phyloP scores from a whole-genome alignment of 2,329 filamentous ascomycete genomes.

The Xylariaceae sp. region DNA sequence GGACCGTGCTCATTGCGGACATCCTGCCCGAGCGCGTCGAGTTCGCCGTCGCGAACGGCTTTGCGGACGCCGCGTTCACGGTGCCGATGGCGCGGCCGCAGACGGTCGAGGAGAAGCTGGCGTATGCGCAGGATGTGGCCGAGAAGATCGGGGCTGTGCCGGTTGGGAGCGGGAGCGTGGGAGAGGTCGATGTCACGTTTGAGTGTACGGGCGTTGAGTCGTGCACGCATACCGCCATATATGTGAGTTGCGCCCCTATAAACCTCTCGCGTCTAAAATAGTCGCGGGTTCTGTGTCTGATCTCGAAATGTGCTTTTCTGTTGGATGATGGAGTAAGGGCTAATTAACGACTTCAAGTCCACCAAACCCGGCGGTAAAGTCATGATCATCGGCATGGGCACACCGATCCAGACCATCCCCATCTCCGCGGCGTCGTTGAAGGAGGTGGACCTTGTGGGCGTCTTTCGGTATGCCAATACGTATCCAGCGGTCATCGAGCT shows the following conservation, averaged over 20 bases:
- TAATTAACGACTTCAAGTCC: slow-evolving; percentile 45
- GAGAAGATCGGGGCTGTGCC: slow-evolving; percentile 47
- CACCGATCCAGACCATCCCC: slow-evolving; percentile 75
- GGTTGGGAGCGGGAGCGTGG: slow-evolving; percentile 51
- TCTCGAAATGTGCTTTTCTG: too few relatives aligned
- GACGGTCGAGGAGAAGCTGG: slow-evolving; percentile 59
- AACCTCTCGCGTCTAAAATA: too few relatives aligned
- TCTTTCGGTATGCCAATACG: slow-evolving; percentile 79
- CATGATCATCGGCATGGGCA: slow-evolving; percentile 81
- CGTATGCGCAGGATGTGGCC: slow-evolving; percentile 57
- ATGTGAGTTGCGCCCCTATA: too few relatives aligned
- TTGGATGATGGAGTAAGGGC: neutral
- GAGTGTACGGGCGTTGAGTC: slow-evolving; percentile 82
- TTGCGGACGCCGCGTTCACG: slow-evolving; percentile 58
- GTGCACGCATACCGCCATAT: slow-evolving; percentile 77
- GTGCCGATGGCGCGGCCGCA: slow-evolving; percentile 56
- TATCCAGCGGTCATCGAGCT: slow-evolving; percentile 64
- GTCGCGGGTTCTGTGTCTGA: too few relatives aligned
- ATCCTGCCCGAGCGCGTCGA: slow-evolving; percentile 61
- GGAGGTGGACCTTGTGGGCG: slow-evolving; percentile 79
- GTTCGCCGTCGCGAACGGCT: slow-evolving; percentile 62
- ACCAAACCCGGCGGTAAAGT: slow-evolving; percentile 73
- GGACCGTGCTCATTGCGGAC: slow-evolving; percentile 59
- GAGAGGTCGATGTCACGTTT: slow-evolving; percentile 71
- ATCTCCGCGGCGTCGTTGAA: slow-evolving; percentile 74